phyloP scores from a whole-genome alignment of 768 basidiomycete genomes.

The Podaxis sp. region DNA sequence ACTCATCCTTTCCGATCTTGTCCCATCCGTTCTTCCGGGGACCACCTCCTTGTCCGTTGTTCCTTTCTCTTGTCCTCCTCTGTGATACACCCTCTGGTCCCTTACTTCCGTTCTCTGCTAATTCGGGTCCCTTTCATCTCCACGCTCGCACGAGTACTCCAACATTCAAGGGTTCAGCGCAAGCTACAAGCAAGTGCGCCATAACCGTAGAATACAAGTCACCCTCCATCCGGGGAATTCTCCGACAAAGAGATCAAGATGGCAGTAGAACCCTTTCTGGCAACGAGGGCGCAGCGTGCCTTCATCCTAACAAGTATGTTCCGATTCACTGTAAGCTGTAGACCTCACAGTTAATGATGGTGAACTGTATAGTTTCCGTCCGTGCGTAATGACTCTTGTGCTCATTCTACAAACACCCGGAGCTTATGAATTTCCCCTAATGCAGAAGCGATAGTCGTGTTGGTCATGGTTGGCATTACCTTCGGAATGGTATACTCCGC shows the following conservation, averaged over 20 bases:
- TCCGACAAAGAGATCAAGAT: constrained; percentile 35
- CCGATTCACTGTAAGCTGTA: neutral
- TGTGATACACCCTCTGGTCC: neutral
- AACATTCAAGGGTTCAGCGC: neutral
- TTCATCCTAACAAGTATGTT: constrained; percentile 72
- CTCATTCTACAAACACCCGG: neutral
- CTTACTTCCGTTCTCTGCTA: neutral
- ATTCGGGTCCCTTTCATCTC: neutral
- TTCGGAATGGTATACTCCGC: constrained; percentile 56
- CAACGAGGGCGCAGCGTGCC: constrained; percentile 68
- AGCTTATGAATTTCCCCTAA: constrained; percentile 1
- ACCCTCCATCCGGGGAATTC: neutral
- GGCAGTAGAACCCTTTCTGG: constrained; percentile 71
- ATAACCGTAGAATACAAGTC: neutral
- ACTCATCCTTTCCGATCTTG: neutral
- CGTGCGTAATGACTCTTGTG: constrained; percentile 47
- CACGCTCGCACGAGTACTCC: neutral
- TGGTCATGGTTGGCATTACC: constrained; percentile 71
- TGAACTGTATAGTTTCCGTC: constrained; percentile 42
- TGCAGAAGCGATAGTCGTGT: constrained; percentile 72
- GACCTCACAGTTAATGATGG: constrained; percentile 1
- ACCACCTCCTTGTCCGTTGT: constrained; percentile 9
- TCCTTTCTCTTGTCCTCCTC: constrained; percentile 1
- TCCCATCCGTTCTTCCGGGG: neutral
- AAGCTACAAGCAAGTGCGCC: neutral